Evolutionary conservation across 2,329 filamentous ascomycete species (phyloP).

Genomic region (Botrytis tulipae): DNA sequence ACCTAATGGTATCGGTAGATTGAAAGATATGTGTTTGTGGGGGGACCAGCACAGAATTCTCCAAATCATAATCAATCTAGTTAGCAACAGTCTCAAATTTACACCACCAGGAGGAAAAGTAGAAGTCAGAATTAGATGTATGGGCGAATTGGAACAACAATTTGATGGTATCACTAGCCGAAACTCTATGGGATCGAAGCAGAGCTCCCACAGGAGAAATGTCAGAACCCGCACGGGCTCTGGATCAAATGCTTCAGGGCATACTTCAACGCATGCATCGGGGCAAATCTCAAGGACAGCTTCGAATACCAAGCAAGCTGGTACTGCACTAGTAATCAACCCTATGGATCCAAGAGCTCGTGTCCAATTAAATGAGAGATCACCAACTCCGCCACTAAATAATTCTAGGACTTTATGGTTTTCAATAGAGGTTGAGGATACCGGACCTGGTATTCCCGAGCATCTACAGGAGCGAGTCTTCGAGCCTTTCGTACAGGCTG

Average conservation of each 20-base stretch:
- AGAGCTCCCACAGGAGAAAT: slow-evolving; percentile 32
- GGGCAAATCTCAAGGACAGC: slow-evolving; percentile 45
- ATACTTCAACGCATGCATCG: slow-evolving; percentile 4
- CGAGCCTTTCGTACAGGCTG: slow-evolving; percentile 93
- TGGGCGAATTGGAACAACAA: slow-evolving; percentile 51
- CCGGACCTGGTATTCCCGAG: slow-evolving; percentile 79
- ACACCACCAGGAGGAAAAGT: slow-evolving; percentile 76
- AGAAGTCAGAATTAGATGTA: slow-evolving; percentile 70
- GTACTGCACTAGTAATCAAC: slow-evolving; percentile 61
- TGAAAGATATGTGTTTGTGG: slow-evolving; percentile 83
- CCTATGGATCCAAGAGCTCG: slow-evolving; percentile 49
- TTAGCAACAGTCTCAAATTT: slow-evolving; percentile 90
- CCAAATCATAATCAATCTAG: slow-evolving; percentile 90
- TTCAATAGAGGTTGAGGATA: slow-evolving; percentile 87
- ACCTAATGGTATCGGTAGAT: slow-evolving; percentile 61
- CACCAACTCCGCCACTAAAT: slow-evolving; percentile 58
- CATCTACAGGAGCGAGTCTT: slow-evolving; percentile 81
- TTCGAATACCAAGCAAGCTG: slow-evolving; percentile 38
- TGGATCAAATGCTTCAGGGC: slow-evolving; percentile 44
- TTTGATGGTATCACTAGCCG: slow-evolving; percentile 30
- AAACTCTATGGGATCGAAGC: slow-evolving; percentile 32
- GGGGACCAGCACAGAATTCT: slow-evolving; percentile 90
- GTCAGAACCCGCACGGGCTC: slow-evolving; percentile 30
- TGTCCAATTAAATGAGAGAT: slow-evolving; percentile 49
- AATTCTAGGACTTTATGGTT: slow-evolving; percentile 69